Percentiles rank a stretch among this genome's conserved stretches.
phyloP scores from a whole-genome alignment of 176 grass and related monocot genomes.

The Chrysopogon serrulatus region DNA sequence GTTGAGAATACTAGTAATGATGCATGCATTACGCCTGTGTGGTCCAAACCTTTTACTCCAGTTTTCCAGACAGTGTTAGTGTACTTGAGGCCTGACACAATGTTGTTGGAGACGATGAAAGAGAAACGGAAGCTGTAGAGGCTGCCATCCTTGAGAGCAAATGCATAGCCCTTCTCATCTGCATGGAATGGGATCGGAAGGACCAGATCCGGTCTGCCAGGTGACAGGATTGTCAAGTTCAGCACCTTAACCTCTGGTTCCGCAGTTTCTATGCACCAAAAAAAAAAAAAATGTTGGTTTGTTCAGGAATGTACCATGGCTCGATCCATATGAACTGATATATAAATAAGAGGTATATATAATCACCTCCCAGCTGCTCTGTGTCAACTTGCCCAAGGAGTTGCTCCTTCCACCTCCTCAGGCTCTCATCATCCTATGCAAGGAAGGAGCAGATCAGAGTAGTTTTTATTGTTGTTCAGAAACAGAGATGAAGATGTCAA shows the following conservation, averaged over 20 bases:
- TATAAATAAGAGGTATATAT: neutral
- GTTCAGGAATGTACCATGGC: neutral
- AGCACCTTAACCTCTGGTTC: constrained; percentile 79
- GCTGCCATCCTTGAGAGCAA: constrained; percentile 87
- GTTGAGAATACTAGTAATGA: neutral
- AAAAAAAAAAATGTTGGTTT: neutral
- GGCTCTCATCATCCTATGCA: constrained; percentile 70
- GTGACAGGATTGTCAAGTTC: constrained; percentile 66
- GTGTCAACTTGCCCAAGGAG: constrained; percentile 82
- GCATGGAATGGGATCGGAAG: constrained; percentile 69
- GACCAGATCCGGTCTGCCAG: constrained; percentile 41
- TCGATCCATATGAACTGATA: neutral
- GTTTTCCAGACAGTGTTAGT: constrained; percentile 91
- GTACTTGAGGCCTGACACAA: constrained; percentile 85
- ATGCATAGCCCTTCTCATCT: constrained; percentile 63
- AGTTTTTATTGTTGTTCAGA: neutral
- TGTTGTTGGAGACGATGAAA: constrained; percentile 78
- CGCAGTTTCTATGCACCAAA: constrained; percentile 49
- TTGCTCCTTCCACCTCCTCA: constrained; percentile 89
- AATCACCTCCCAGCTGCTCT: constrained; percentile 62
- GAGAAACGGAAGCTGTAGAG: constrained; percentile 79
- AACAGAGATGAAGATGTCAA: neutral
- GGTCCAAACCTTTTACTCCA: constrained; percentile 56
- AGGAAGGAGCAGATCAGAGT: neutral
- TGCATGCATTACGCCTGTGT: neutral